Base-by-base conservation (phyloP, 2,329 filamentous ascomycete species). In the Colletotrichum kahawae region DNA sequence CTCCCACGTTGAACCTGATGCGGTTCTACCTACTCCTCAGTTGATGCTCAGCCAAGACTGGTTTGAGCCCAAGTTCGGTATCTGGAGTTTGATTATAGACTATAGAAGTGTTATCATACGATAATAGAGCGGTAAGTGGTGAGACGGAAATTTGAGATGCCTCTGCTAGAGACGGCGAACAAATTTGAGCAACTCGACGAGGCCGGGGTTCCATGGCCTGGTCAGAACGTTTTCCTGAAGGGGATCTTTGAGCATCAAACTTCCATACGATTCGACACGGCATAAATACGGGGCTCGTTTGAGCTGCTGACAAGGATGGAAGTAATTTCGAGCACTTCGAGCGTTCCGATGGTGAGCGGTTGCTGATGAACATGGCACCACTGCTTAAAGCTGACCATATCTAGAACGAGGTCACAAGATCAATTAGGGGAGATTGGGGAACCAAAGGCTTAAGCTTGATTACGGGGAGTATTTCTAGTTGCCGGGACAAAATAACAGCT, bases 31-130 rank as follows among this genome's bases (percentile, higher is more conserved):
- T 48, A 84, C 71, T 78, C 79, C 24, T 80, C 80, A 9, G 82
- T 79, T 21, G 18, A 48, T 9, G 81, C 82, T 71, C 81, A 85
- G 73, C 83, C 85, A 71, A 86, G 83, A 79, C 77, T 83, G 27
- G 78, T 82, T 69, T 82, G 83, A 65, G 83, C 82, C 43, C 84
- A 85, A 74, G 81, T 84, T 65, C 83, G 82, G 62, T 80, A 80
- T 67, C 80, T 81, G 67, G 74, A 82, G 59, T 81, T 87, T 75
- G 79, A 80, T 21, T 76, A 82, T 51, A 84, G 84, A 29, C 86
- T 83, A 81, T 75, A 78, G 54, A 81, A 81, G 66, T 86, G 85
- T 70, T 82, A 82, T 72, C 83, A 83, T 75, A 83, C 83, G 31
- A 82, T 83, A 76, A 79, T 78, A 64, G 80, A 78, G 29, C 82